Evolutionary conservation across 305 asterid genomes (phyloP).

Genomic region (Fraxinus latifolia): DNA sequence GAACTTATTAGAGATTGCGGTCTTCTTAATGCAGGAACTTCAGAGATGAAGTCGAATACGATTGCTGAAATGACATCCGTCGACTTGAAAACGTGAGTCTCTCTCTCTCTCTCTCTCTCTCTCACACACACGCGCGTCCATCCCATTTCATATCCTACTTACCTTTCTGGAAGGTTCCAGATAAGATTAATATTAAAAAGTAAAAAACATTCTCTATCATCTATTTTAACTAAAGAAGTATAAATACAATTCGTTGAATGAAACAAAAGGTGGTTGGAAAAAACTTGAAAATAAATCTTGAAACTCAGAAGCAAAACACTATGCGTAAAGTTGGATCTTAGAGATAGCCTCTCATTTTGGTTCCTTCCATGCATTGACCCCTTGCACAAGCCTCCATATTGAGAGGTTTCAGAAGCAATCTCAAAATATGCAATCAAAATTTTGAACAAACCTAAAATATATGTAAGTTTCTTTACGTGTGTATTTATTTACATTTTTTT

Average conservation of each 20-base stretch:
- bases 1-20: not conserved
- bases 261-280: not conserved
- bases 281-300: not conserved
- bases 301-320: not conserved
- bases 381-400: not conserved
- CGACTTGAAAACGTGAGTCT: slow-evolving; percentile 60
- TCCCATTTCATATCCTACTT: not conserved
- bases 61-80: slow-evolving; percentile 45
- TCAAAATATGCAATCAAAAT: not conserved
- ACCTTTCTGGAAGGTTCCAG: not conserved
- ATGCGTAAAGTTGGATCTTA: not conserved
- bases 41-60: slow-evolving; percentile 49
- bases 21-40: slow-evolving; percentile 37
- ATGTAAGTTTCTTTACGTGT: not conserved
- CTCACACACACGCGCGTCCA: not conserved
- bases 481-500: not conserved
- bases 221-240: not conserved
- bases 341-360: not conserved
- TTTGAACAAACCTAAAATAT: not conserved
- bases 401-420: not conserved
- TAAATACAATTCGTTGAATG: not conserved
- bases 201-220: no score
- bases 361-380: not conserved
- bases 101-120: slow-evolving; percentile 17
- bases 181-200: no score